Conservation (phyloP, 305 asterid genomes). For the Fraxinus ornus region DNA sequence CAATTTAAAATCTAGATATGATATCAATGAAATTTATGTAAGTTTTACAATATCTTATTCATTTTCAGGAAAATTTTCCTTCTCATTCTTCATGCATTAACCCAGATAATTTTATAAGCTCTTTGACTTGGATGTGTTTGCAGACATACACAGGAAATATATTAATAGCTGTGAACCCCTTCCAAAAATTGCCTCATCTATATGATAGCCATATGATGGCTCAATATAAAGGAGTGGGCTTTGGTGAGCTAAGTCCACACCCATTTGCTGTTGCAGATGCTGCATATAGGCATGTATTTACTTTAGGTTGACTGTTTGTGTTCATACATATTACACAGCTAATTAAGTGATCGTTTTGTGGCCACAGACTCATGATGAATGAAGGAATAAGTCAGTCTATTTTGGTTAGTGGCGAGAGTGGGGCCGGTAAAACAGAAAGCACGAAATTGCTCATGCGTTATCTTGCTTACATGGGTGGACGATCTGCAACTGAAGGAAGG, state of each 20-base stretch:
- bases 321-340: background rate
- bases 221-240: constrained; percentile 86
- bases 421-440: constrained; percentile 93
- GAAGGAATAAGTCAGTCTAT: constrained; percentile 79
- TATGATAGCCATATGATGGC: constrained; percentile 93
- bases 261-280: constrained; percentile 95
- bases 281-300: constrained; percentile 67
- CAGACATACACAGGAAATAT: constrained; percentile 87
- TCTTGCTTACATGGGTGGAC: constrained; percentile 92
- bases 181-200: constrained; percentile 81
- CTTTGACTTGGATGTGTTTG: constrained; percentile 14
- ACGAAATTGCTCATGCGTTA: constrained; percentile 78
- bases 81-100: constrained; percentile 2
- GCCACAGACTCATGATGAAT: constrained; percentile 72
- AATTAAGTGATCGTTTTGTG: constrained; percentile 14
- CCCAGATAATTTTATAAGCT: constrained; percentile 23
- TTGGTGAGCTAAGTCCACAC: constrained; percentile 90
- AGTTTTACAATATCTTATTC: constrained; percentile 27
- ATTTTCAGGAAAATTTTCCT: background rate
- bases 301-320: constrained; percentile 18
- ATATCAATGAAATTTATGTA: constrained; percentile 86
- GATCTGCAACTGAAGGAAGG: constrained; percentile 68
- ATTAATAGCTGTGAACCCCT: constrained; percentile 87
- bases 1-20: constrained; percentile 77
- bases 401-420: constrained; percentile 91